A percentile compares a stretch with the other conserved stretches of the same genome.
Conservation (phyloP, 1,139 yeast species). For the Lodderomyces oxycetoniae region DNA sequence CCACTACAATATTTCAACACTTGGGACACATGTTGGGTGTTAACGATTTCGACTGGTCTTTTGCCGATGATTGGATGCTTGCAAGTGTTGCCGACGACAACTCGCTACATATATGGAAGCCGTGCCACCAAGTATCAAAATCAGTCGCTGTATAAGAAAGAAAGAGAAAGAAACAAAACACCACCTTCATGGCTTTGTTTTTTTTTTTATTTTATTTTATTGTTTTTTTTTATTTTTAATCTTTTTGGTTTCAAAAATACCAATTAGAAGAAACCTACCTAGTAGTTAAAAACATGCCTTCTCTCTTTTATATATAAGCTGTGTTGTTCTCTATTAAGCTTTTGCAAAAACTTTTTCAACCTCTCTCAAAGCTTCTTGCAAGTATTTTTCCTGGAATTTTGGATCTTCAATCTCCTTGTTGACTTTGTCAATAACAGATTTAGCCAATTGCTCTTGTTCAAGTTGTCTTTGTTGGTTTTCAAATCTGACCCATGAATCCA, state of each 20-base stretch:
- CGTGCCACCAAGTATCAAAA: constrained; percentile 23
- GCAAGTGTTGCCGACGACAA: constrained; percentile 89
- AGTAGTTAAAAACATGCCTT: no score
- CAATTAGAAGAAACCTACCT: no score
- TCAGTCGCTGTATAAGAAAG: neutral
- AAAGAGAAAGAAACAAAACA: neutral
- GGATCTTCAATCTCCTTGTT: constrained; percentile 80
- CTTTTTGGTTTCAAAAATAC: constrained; percentile 3
- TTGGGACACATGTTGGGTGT: constrained; percentile 90
- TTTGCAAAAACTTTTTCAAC: constrained; percentile 76
- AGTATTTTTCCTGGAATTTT: constrained; percentile 89
- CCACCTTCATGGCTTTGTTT: neutral
- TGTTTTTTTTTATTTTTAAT: neutral
- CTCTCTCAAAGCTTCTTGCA: constrained; percentile 87
- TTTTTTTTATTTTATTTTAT: neutral
- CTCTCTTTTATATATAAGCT: no score
- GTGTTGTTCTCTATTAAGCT: constrained; percentile 22
- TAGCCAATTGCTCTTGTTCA: constrained; percentile 90
- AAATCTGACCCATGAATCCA: constrained; percentile 98
- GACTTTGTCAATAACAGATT: constrained; percentile 83
- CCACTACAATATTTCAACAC: constrained; percentile 54
- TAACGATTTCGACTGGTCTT: constrained; percentile 84
- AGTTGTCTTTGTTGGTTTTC: constrained; percentile 95
- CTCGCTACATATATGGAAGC: constrained; percentile 81
- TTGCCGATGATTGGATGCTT: constrained; percentile 70